Conservation (phyloP, 345 rosid species). For the Populus ilicifolia region DNA sequence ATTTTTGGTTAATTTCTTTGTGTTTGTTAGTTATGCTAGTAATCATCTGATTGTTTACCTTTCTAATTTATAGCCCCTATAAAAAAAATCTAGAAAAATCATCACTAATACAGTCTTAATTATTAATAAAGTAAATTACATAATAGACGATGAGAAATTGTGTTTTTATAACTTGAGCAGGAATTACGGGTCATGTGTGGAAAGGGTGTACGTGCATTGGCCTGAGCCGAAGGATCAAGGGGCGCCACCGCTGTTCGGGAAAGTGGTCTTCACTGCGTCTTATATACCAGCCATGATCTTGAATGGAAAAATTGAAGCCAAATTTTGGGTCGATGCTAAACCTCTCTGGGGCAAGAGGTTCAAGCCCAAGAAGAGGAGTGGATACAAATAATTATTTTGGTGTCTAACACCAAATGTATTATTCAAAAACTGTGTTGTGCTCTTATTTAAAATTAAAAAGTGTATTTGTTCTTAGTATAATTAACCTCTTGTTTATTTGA, state of each 20-base stretch:
- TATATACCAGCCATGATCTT: constrained; percentile 16
- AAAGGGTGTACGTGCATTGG: constrained; percentile 40
- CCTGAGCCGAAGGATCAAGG: neutral
- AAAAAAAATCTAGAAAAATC: too few relatives aligned
- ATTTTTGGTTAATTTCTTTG: too few relatives aligned
- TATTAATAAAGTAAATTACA: too few relatives aligned
- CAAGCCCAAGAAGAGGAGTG: constrained; percentile 4
- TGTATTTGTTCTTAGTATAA: too few relatives aligned
- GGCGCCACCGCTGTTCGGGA: constrained; percentile 26
- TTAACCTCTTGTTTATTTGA: too few relatives aligned
- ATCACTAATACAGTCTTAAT: too few relatives aligned
- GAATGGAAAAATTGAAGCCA: constrained; percentile 9
- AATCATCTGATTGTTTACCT: too few relatives aligned
- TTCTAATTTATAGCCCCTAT: too few relatives aligned
- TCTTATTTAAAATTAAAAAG: too few relatives aligned
- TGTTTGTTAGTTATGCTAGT: too few relatives aligned
- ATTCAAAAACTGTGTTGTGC: too few relatives aligned
- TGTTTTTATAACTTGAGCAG: constrained; percentile 6
- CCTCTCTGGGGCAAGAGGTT: constrained; percentile 43
- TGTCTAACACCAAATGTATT: too few relatives aligned
- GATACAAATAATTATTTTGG: neutral
- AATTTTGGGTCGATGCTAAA: constrained; percentile 26
- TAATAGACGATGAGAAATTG: neutral
- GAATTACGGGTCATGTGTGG: constrained; percentile 30
- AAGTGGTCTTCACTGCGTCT: constrained; percentile 24